phyloP scores from a whole-genome alignment of 345 rosid genomes.

The Diplotaxis tenuifolia region DNA sequence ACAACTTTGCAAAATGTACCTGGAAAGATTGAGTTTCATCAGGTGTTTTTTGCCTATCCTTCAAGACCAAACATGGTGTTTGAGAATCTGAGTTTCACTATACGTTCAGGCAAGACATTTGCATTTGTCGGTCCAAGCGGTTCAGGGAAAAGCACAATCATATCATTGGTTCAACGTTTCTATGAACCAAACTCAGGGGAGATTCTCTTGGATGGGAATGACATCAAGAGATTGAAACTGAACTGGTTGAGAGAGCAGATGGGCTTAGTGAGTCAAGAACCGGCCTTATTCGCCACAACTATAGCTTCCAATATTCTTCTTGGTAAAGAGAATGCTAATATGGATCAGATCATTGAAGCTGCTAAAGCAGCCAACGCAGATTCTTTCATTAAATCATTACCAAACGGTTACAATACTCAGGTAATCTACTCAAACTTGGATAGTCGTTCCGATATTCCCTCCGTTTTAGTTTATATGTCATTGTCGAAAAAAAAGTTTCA shows the following conservation, averaged over 20 bases:
- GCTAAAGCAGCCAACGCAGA: constrained; percentile 84
- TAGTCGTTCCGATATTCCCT: too few species aligned
- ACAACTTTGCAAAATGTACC: constrained; percentile 41
- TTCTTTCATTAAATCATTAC: constrained; percentile 58
- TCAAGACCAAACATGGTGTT: constrained; percentile 58
- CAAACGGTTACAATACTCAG: constrained; percentile 72
- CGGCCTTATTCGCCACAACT: constrained; percentile 75
- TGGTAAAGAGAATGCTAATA: constrained; percentile 59
- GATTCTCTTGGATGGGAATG: constrained; percentile 65
- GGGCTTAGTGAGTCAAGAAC: constrained; percentile 93
- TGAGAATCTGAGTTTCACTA: constrained; percentile 61
- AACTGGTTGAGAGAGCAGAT: constrained; percentile 85
- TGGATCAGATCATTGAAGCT: constrained; percentile 55
- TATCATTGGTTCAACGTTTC: constrained; percentile 81
- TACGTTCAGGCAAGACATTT: constrained; percentile 59
- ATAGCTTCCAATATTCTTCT: constrained; percentile 64
- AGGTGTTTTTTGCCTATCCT: constrained; percentile 66
- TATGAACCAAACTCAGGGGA: constrained; percentile 80
- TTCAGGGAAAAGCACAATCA: constrained; percentile 84
- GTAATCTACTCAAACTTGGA: constrained; percentile 25
- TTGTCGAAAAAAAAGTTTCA: too few species aligned
- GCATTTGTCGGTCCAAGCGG: constrained; percentile 91
- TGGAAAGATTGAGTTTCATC: constrained; percentile 60
- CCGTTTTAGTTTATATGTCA: too few species aligned
- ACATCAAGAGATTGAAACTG: constrained; percentile 50